phyloP scores from a whole-genome alignment of 495 filamentous ascomycete species.

The Oidiodendron maius region DNA sequence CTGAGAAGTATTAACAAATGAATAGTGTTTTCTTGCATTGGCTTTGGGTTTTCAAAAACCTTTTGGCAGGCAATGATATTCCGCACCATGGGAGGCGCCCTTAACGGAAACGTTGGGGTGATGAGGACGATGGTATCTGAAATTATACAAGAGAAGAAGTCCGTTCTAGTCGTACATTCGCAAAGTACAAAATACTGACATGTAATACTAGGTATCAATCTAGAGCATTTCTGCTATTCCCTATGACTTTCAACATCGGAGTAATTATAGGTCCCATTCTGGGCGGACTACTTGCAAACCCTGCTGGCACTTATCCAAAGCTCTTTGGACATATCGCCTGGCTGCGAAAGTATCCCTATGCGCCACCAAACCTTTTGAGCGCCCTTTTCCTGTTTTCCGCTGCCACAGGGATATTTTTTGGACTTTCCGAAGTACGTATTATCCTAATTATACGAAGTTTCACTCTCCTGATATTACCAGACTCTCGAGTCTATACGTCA shows the following conservation, averaged over 20 bases:
- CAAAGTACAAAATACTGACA: not conserved
- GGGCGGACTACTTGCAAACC: slow-evolving; percentile 70
- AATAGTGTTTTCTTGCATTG: slow-evolving; percentile 63
- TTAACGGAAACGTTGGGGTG: slow-evolving; percentile 79
- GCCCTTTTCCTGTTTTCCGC: slow-evolving; percentile 55
- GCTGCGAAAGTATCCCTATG: slow-evolving; percentile 65
- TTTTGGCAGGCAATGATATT: slow-evolving; percentile 71
- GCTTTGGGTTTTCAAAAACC: slow-evolving; percentile 72
- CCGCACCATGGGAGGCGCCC: slow-evolving; percentile 63
- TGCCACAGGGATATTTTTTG: slow-evolving; percentile 51
- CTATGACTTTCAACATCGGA: slow-evolving; percentile 75
- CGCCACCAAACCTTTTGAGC: slow-evolving; percentile 68
- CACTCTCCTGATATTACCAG: slow-evolving; percentile 21
- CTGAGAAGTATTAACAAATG: slow-evolving; percentile 64
- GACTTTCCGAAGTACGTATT: slow-evolving; percentile 57
- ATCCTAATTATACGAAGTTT: not conserved
- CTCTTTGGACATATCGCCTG: slow-evolving; percentile 65
- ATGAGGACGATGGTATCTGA: slow-evolving; percentile 77
- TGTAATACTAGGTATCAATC: slow-evolving; percentile 65
- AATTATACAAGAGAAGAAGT: slow-evolving; percentile 54
- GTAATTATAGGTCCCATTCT: slow-evolving; percentile 68
- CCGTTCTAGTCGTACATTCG: slow-evolving; percentile 31
- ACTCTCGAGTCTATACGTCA: slow-evolving; percentile 43
- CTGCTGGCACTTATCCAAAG: slow-evolving; percentile 59
- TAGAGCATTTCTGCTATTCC: slow-evolving; percentile 71